Evolutionary conservation across 2,329 filamentous ascomycete species (phyloP).

Genomic region (Penicillium digitatum): DNA sequence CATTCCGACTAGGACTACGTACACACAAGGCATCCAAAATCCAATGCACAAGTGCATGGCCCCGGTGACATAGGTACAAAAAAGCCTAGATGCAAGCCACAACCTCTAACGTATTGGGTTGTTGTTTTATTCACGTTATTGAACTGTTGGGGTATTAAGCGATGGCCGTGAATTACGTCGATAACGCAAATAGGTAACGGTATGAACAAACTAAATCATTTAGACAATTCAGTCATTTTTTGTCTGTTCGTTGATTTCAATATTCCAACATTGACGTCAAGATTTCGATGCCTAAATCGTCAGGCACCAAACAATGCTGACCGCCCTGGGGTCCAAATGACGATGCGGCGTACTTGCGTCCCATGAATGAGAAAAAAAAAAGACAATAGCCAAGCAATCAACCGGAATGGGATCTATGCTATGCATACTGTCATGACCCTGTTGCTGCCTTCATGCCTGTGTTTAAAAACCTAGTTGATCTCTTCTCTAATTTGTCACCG

Average conservation of each 20-base stretch:
- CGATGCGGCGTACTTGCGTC: conserved; percentile 5
- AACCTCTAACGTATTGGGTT: neutral
- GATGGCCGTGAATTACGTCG: neutral
- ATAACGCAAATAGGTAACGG: neutral
- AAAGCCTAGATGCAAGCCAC: neutral
- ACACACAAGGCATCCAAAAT: neutral
- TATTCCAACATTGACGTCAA: neutral
- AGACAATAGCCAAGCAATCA: neutral
- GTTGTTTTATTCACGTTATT: neutral
- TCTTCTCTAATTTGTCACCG: conserved; percentile 19
- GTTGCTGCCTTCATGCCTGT: conserved; percentile 16
- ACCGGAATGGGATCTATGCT: conserved; percentile 7
- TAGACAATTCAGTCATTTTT: neutral
- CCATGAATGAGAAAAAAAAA: neutral
- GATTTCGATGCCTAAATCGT: neutral
- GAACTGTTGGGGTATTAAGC: neutral
- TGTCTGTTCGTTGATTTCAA: neutral
- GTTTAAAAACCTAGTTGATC: conserved; percentile 14
- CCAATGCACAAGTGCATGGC: neutral
- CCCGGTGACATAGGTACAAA: neutral
- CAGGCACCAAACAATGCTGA: neutral
- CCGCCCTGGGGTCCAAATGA: conserved; percentile 7
- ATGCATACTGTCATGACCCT: conserved; percentile 6
- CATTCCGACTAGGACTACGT: neutral
- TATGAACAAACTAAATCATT: neutral